These are phyloP conservation scores for Penicillium sp. DNA, from an alignment of 2,329 filamentous ascomycete genomes.

Conservation along the genomic window DNA sequence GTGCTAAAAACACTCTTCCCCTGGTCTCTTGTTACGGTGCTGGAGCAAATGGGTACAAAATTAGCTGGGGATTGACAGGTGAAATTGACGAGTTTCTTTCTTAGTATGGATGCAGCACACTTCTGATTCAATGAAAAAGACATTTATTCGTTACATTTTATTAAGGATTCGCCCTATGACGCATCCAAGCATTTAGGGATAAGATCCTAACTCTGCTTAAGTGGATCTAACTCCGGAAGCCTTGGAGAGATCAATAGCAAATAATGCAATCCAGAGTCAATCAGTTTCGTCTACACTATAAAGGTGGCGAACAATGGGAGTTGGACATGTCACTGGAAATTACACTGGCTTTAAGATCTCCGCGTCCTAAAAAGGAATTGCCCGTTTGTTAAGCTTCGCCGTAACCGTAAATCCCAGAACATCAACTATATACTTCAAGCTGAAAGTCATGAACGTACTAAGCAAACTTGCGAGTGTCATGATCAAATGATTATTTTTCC, in stretches of 20 bases:
- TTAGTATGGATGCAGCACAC: background rate
- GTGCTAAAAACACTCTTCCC: background rate
- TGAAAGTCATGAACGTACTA: too few relatives aligned
- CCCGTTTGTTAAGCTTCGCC: too few relatives aligned
- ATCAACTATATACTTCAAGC: too few relatives aligned
- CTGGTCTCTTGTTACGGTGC: constrained; percentile 13
- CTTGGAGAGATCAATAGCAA: too few relatives aligned
- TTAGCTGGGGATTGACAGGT: constrained; percentile 13
- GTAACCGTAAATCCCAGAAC: too few relatives aligned
- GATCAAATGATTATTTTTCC: too few relatives aligned
- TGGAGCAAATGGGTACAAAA: constrained; percentile 11
- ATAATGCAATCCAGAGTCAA: background rate
- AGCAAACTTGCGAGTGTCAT: too few relatives aligned
- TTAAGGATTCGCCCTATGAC: background rate
- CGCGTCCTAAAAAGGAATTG: too few relatives aligned
- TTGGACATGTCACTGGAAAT: too few relatives aligned
- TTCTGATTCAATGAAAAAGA: background rate
- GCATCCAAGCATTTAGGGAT: background rate
- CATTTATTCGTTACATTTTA: background rate
- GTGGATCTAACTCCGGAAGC: background rate
- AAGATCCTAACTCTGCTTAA: background rate
- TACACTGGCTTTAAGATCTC: too few relatives aligned
- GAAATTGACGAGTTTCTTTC: background rate
- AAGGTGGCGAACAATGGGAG: too few relatives aligned
- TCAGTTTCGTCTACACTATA: background rate